Percentiles rank a stretch among this genome's conserved stretches.
Evolutionary conservation across 805 yeast species (phyloP).

Genomic region (Dipodascus geniculatus): DNA sequence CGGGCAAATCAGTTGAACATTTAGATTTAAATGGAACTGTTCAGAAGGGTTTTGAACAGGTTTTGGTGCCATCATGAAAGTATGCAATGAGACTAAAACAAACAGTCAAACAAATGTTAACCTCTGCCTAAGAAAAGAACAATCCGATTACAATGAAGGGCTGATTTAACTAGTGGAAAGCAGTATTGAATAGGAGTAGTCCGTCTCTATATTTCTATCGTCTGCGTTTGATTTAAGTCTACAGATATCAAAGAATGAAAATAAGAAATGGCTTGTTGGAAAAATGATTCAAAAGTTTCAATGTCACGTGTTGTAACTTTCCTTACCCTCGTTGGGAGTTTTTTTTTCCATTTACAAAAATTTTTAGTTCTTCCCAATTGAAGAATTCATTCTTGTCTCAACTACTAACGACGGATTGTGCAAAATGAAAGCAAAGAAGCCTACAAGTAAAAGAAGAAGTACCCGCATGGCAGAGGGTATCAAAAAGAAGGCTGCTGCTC

Average conservation of each 20-base stretch:
- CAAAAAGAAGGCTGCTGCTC: constrained; percentile 90
- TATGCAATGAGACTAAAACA: background rate
- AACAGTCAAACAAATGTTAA: background rate
- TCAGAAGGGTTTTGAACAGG: constrained; percentile 4
- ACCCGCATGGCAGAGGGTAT: constrained; percentile 96
- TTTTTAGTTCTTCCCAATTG: background rate
- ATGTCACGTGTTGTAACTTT: background rate
- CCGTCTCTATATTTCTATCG: background rate
- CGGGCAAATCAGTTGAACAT: constrained; percentile 84
- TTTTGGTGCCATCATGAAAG: background rate
- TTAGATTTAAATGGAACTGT: constrained; percentile 38
- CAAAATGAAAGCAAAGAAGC: constrained; percentile 2
- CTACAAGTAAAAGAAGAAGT: constrained; percentile 25
- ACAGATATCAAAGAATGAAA: background rate
- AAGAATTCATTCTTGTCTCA: background rate
- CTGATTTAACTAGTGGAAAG: no score
- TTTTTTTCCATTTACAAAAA: background rate
- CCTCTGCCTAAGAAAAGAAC: no score
- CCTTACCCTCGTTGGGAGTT: constrained; percentile 2
- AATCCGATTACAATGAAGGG: no score
- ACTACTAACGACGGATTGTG: no score
- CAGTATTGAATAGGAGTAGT: no score
- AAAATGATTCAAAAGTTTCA: background rate
- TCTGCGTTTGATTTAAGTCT: background rate
- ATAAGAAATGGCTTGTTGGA: background rate